phyloP scores from a whole-genome alignment of 345 rosid species.

The Clarkia xantiana region DNA sequence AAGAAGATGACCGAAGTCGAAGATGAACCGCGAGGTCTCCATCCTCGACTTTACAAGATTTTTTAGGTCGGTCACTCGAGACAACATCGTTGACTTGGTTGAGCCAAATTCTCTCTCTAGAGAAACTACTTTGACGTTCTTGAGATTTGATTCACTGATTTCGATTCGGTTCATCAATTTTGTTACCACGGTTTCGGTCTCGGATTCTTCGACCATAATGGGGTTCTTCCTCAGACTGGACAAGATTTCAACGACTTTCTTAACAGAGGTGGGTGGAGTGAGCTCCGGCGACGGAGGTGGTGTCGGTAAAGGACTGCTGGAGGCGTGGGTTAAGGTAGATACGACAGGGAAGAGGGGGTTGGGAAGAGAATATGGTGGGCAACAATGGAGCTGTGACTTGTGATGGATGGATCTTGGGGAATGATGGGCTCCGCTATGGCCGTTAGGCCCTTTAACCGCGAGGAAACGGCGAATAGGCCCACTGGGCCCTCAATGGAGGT shows the following conservation, averaged over 20 bases:
- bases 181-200: conserved; percentile 56
- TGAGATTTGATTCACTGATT: conserved; percentile 38
- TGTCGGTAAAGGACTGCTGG: conserved; percentile 12
- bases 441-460: too few species aligned
- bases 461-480: too few species aligned
- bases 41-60: conserved; percentile 35
- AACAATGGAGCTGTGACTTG: too few species aligned
- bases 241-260: conserved; percentile 54
- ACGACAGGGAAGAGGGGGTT: too few species aligned
- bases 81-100: conserved; percentile 29
- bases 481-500: too few species aligned
- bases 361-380: too few species aligned
- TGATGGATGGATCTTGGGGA: too few species aligned
- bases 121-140: conserved; percentile 41
- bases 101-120: conserved; percentile 40
- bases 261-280: conserved; percentile 30
- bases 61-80: conserved; percentile 46
- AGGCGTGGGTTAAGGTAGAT: too few species aligned
- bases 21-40: conserved; percentile 37
- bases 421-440: too few species aligned
- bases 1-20: too few species aligned
- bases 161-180: conserved; percentile 53
- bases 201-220: conserved; percentile 74
- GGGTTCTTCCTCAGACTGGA: conserved; percentile 51
- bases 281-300: conserved; percentile 37